These are phyloP conservation scores for Wickerhamomyces xylosicus DNA, from an alignment of 805 yeast species.

Conservation along the genomic window DNA sequence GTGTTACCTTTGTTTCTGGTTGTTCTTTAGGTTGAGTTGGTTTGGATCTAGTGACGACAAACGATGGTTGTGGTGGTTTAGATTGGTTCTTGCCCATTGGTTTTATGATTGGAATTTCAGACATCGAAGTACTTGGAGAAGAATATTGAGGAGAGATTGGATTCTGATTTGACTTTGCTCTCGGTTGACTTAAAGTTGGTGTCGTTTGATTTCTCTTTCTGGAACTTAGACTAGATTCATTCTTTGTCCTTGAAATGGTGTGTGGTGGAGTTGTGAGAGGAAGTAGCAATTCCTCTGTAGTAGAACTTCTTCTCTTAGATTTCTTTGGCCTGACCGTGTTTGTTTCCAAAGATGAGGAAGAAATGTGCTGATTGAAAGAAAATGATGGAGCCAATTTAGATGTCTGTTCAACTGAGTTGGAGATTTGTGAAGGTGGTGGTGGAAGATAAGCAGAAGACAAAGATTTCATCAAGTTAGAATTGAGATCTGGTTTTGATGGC, in stretches of 20 bases:
- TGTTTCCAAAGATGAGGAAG: background rate
- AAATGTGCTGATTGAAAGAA: background rate
- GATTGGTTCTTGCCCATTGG: conserved; percentile 2
- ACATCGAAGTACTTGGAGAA: conserved; percentile 11
- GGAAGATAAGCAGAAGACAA: conserved; percentile 30
- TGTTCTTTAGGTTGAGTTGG: conserved; percentile 9
- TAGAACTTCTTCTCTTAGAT: conserved; percentile 6
- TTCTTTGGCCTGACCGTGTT: background rate
- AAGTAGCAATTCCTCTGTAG: conserved; percentile 6
- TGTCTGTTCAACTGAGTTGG: background rate
- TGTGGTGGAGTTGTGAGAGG: conserved; percentile 21
- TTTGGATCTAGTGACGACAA: conserved; percentile 9
- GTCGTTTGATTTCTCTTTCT: conserved; percentile 16
- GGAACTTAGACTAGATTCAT: conserved; percentile 1
- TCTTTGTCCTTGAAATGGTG: conserved; percentile 13
- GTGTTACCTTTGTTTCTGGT: conserved; percentile 2
- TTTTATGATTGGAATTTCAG: background rate
- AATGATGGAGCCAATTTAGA: background rate
- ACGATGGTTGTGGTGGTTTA: conserved; percentile 18
- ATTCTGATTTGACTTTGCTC: conserved; percentile 10
- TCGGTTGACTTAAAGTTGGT: conserved; percentile 14
- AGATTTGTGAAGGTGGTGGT: conserved; percentile 24
- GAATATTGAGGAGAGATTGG: conserved; percentile 20
- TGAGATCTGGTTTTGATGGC: conserved; percentile 19
- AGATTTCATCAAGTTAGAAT: conserved; percentile 25